Evolutionary conservation across 495 filamentous ascomycete genomes (phyloP).

Genomic region (Alectoria sarmentosa): DNA sequence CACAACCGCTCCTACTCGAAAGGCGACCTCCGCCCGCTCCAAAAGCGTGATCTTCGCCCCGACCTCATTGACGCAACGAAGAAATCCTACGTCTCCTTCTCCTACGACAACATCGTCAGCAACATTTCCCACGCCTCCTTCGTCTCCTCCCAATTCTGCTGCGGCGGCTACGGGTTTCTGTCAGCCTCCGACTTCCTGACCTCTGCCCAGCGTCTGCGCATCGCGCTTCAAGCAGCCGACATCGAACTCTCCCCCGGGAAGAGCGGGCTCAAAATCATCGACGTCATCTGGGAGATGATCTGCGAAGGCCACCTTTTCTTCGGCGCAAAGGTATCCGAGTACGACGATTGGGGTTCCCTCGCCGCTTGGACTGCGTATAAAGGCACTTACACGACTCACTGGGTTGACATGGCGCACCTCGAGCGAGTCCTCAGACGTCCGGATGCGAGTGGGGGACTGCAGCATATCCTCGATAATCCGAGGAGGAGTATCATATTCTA

Average conservation of each 20-base stretch:
- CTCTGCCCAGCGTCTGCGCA: neutral
- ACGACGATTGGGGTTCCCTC: slow-evolving; percentile 5
- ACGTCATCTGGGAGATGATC: slow-evolving; percentile 1
- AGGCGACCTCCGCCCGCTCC: slow-evolving; percentile 3
- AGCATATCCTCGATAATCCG: neutral
- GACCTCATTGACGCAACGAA: slow-evolving; percentile 5
- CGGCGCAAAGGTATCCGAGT: slow-evolving; percentile 4
- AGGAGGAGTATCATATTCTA: neutral
- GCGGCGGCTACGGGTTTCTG: slow-evolving; percentile 4
- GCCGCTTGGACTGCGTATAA: neutral
- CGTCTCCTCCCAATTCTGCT: slow-evolving; percentile 8
- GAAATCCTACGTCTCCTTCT: slow-evolving; percentile 10
- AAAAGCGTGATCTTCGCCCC: neutral
- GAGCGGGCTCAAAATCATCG: neutral
- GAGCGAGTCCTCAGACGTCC: neutral
- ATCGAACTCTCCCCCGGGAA: neutral
- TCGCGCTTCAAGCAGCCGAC: neutral
- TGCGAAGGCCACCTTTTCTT: slow-evolving; percentile 2
- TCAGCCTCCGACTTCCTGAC: slow-evolving; percentile 3
- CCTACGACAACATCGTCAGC: slow-evolving; percentile 6
- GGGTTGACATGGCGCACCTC: slow-evolving; percentile 1
- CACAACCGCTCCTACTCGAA: slow-evolving; percentile 1
- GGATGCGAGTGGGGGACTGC: neutral
- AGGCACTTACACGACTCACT: neutral
- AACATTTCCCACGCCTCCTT: slow-evolving; percentile 10